phyloP scores from a whole-genome alignment of 208 protist species.

The Tritrichomonas musculus region DNA sequence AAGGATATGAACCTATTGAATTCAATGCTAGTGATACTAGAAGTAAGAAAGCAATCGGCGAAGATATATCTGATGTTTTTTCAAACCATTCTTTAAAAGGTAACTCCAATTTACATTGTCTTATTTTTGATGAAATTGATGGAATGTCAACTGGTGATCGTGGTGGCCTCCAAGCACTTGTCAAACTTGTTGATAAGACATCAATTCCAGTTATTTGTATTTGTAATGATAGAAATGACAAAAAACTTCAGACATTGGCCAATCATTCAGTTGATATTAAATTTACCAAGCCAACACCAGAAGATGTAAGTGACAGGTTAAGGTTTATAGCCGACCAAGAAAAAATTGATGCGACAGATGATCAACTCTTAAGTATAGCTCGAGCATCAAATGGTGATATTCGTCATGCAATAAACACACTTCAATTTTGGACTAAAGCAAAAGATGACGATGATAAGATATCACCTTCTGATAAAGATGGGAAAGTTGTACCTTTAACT shows the following conservation, averaged over 20 bases:
- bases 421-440: slow-evolving; percentile 36
- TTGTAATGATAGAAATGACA: slow-evolving; percentile 86
- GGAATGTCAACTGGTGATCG: slow-evolving; percentile 85
- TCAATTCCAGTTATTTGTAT: slow-evolving; percentile 86
- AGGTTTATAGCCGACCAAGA: slow-evolving; percentile 64
- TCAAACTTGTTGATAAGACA: slow-evolving; percentile 79
- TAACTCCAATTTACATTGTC: slow-evolving; percentile 21
- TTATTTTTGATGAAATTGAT: slow-evolving; percentile 99
- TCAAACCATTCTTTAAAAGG: slow-evolving; percentile 51
- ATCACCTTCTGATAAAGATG: not conserved
- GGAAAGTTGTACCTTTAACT: not conserved
- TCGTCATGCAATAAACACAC: not conserved
- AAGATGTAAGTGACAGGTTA: not conserved
- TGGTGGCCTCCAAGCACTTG: slow-evolving; percentile 85
- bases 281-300: slow-evolving; percentile 55
- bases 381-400: not conserved
- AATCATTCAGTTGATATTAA: slow-evolving; percentile 87
- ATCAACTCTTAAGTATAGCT: slow-evolving; percentile 50
- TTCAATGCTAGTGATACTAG: slow-evolving; percentile 96
- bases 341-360: slow-evolving; percentile 68
- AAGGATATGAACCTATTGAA: slow-evolving; percentile 79
- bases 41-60: slow-evolving; percentile 74
- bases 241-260: slow-evolving; percentile 77
- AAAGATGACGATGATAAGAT: slow-evolving; percentile 57
- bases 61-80: slow-evolving; percentile 60